Base-by-base conservation (phyloP, 495 filamentous ascomycete genomes). In the Jackrogersella minutella region DNA sequence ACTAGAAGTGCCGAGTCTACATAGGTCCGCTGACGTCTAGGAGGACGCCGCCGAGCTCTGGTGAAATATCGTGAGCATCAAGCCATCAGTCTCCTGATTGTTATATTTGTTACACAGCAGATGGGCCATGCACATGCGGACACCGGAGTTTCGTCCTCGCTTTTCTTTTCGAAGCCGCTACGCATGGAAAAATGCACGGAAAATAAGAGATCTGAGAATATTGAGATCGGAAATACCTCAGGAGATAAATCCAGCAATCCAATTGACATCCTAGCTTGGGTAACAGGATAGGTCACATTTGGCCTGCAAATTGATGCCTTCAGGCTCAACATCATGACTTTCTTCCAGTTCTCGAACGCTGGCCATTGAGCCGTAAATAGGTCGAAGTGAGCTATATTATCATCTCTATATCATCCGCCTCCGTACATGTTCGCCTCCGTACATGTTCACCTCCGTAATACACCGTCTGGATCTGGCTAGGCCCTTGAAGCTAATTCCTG, bases 381-480 rank as follows among this genome's bases (percentile, higher is more conserved):
- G 44, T 6, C 16, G 1, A 10, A 2, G 28, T 17, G 26, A 30
- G 41, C 31, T 50, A 37, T 44, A 51, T 62, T 57, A 57, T 51
- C 55, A 36, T 52, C 22, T 22, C 40, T 62, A 30, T 33, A 51
- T 37, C 17, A 17, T 19, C 33, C 21, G 39, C 31, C 13, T 43
- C 26, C 26, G 19, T 31, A 14, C 17, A 6, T 50, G 33, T 8
- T 37, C 28, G 21, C 52, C 31, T 31, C 14, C 28, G 17, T 43
- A 17, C 26, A 6, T 50, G 33, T n/a, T n/a, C n/a, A 30, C 51
- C 37, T 39, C 17, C 28, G 22, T 41, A 28, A n/a, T 22, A 22
- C 43, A 14, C 19, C 10, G 58, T 37, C 24, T 68, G 58, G 58
- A 52, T 58, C 52, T 49, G 58, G 58, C 64, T 39, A 68, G 64